phyloP scores from a whole-genome alignment of 139 green algal genomes.

The Picochlorum sp. region DNA sequence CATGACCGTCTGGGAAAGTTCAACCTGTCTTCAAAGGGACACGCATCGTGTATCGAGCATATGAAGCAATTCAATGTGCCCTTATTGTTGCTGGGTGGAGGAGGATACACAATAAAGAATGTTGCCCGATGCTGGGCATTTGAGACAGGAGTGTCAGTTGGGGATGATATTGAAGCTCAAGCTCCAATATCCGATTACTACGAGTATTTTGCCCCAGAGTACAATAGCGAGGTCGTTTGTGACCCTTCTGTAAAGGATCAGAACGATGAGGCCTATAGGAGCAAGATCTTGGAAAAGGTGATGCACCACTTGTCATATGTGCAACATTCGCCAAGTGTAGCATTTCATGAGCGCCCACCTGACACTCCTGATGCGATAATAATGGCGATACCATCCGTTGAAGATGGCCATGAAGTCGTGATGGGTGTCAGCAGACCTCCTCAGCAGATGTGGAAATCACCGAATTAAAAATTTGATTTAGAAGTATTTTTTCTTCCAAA shows the following conservation, averaged over 20 bases:
- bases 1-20: conserved; percentile 90
- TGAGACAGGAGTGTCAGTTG: conserved; percentile 71
- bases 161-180: conserved; percentile 51
- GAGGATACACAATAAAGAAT: conserved; percentile 96
- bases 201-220: conserved; percentile 64
- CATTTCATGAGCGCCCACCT: conserved; percentile 36
- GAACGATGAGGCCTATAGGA: conserved; percentile 44
- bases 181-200: conserved; percentile 45
- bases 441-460: background rate
- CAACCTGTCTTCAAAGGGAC: conserved; percentile 74
- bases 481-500: conserved; percentile 5
- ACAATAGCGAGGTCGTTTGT: conserved; percentile 43
- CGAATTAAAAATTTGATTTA: background rate
- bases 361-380: conserved; percentile 5
- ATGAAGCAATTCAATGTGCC: conserved; percentile 62
- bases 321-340: conserved; percentile 17
- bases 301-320: conserved; percentile 20
- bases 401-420: background rate
- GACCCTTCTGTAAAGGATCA: conserved; percentile 19
- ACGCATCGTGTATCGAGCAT: conserved; percentile 72
- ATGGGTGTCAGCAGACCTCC: background rate
- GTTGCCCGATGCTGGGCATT: conserved; percentile 93
- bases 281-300: conserved; percentile 28
- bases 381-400: background rate
- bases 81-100: conserved; percentile 69